Conservation (phyloP, 2,329 filamentous ascomycete genomes). For the Didymosphaeria variabile region DNA sequence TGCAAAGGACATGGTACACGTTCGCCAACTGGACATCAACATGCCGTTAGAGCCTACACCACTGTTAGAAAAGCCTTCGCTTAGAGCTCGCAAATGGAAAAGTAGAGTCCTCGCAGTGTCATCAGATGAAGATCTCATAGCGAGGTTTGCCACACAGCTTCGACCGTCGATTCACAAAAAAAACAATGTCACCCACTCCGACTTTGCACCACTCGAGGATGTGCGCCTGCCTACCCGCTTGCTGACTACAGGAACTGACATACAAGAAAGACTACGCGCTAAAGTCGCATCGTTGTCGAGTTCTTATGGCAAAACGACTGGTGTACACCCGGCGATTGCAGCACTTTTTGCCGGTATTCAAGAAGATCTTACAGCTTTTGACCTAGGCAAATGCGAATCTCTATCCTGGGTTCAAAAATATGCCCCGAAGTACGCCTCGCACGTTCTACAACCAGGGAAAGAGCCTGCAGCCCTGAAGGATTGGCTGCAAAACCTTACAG, state of each 20-base stretch:
- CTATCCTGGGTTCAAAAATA: constrained; percentile 86
- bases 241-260: constrained; percentile 48
- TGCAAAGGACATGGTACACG: constrained; percentile 64
- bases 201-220: constrained; percentile 32
- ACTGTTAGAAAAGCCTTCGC: background rate
- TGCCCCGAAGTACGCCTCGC: constrained; percentile 71
- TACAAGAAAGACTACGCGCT: constrained; percentile 50
- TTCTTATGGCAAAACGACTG: background rate
- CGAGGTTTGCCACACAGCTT: constrained; percentile 32
- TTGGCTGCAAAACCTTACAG: constrained; percentile 80
- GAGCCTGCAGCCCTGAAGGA: constrained; percentile 77
- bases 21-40: constrained; percentile 35
- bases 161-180: constrained; percentile 11
- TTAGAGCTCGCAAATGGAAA: constrained; percentile 50
- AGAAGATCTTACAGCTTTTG: constrained; percentile 77
- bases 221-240: constrained; percentile 47
- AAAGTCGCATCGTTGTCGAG: constrained; percentile 25
- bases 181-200: background rate
- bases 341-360: constrained; percentile 69
- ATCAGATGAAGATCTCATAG: constrained; percentile 38
- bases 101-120: constrained; percentile 41
- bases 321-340: constrained; percentile 66
- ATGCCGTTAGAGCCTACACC: background rate
- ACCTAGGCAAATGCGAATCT: constrained; percentile 77
- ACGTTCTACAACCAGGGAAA: constrained; percentile 78